Base-by-base conservation (phyloP, 2,329 filamentous ascomycete species). In the Neurospora sp. region DNA sequence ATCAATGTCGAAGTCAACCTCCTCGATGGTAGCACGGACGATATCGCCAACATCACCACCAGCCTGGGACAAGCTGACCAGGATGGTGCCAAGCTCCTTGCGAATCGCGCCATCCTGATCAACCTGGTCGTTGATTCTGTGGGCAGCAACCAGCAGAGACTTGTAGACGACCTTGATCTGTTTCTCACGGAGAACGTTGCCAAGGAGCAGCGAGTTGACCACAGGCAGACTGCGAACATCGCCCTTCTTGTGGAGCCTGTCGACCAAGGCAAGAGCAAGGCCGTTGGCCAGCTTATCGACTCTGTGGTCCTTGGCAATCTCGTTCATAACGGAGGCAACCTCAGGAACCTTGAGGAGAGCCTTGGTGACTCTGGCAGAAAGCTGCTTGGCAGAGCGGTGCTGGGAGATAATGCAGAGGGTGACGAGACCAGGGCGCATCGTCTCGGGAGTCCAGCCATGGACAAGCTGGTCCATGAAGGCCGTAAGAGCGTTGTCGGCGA, bases 381-480 rank as follows among this genome's bases (percentile, higher is more conserved):
- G 84, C 72, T 87, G 87, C 71, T 88, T 87, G 4, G 89, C 86
- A 3, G 88, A 88, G 77, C 92, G 89, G 79, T 93, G 90, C 77
- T 97, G 92, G 1, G 92, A 91, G 57, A 98, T 83, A 23, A 97
- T 89, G 4, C 92, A 89, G 68, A 98, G 81, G 76, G 92, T 96
- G 12, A 92, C 88, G 1, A 97, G 84, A 11, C 90, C 93, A 17
- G 92, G 88, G 19, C 88, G 85, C 1, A 90, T 80, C 0, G 92
- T 96, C 71, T 93, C 90, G 62, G 84, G 81, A 1, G 88, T 91
- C 89, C 93, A 96, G 8, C 91, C 92, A 37, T 86, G 82, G 8
- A 91, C 90, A 40, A 97, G 87, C 72, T 94, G 92, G 76, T 97
- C 92, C 93, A 98, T 97, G 76, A 99, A 86, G 1, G 90, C 89